Base-by-base conservation (phyloP, 179 eudicot species). In the Silene vulgaris region DNA sequence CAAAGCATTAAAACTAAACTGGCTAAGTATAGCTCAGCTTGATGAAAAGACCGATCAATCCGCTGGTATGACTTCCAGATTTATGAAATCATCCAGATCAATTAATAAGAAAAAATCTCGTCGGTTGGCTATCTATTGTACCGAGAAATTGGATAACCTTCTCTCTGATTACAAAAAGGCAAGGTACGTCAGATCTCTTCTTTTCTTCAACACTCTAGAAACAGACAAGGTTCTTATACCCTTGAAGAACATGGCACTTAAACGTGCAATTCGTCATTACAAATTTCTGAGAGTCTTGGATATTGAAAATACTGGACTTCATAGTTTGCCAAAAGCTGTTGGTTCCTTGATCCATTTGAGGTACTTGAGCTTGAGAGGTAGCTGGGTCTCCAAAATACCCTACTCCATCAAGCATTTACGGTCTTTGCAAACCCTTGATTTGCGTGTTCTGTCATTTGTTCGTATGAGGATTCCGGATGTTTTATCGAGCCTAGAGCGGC, bases 361-460 rank as follows among this genome's bases (percentile, higher is more conserved):
- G 80, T 83, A 76, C 76, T 62, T 83, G 45, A 80, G 79, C 73
- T 6, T 83, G 21, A 73, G 63, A 65, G 74, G 77, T 21, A 78
- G 78, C 28, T 43, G 40, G 71, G 69, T 81, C 8, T 43, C 61
- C 14, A 37, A 71, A 71, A 40, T 81, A 59, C 87, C 87, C 26
- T 71, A 78, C 23, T 65, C 78, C 3, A 64, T 81, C 20, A 69
- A 48, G 65, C 9, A 71, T 35, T 52, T 84, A 50, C 37, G 48
- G 21, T 76, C 63, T 68, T 67, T 84, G 71, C 79, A 76, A 45
- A 79, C 84, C 73, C 83, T 84, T 76, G 82, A 84, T 74, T 43
- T 84, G 28, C 80, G 76, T 4, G 82, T 79, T n/a, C 71, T 75
- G 19, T 74, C 82, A 50, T 79, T 79, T 79, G 78, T 74, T 11